phyloP scores from a whole-genome alignment of 2,329 filamentous ascomycete species.

The Phialophora expanda region DNA sequence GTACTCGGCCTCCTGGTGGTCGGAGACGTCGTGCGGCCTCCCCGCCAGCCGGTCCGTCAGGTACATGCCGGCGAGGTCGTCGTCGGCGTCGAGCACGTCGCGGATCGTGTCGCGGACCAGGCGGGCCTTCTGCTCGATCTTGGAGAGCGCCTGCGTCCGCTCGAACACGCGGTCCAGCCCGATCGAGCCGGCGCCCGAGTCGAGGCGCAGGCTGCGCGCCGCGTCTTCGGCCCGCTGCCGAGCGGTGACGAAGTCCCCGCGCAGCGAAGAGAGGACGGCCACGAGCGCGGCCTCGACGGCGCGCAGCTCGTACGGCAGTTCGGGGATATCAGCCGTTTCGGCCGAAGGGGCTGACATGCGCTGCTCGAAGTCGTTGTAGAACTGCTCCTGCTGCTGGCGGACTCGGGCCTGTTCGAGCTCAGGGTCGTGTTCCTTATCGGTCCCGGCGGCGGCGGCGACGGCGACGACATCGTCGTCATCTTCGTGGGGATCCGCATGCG shows the following conservation, averaged over 20 bases:
- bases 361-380: conserved; percentile 41
- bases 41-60: conserved; percentile 44
- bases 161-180: conserved; percentile 43
- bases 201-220: conserved; percentile 28
- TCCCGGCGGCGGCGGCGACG: conserved; percentile 24
- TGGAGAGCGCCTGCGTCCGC: conserved; percentile 39
- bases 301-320: conserved; percentile 45
- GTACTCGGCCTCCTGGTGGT: conserved; percentile 49
- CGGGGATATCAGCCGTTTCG: conserved; percentile 34
- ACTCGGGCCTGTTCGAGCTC: conserved; percentile 31
- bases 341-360: conserved; percentile 36
- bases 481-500: conserved; percentile 7
- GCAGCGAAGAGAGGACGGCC: conserved; percentile 44
- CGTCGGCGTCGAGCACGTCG: conserved; percentile 46
- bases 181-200: conserved; percentile 27
- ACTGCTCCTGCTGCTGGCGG: not conserved
- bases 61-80: conserved; percentile 48
- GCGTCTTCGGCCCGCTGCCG: conserved; percentile 23
- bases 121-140: conserved; percentile 44
- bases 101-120: conserved; percentile 45
- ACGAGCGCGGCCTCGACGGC: conserved; percentile 46
- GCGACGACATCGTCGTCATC: not conserved
- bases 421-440: not conserved
- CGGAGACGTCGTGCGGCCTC: conserved; percentile 40
- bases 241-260: conserved; percentile 39